Evolutionary conservation across 805 yeast genomes (phyloP).

Genomic region (Starmerella bombi): DNA sequence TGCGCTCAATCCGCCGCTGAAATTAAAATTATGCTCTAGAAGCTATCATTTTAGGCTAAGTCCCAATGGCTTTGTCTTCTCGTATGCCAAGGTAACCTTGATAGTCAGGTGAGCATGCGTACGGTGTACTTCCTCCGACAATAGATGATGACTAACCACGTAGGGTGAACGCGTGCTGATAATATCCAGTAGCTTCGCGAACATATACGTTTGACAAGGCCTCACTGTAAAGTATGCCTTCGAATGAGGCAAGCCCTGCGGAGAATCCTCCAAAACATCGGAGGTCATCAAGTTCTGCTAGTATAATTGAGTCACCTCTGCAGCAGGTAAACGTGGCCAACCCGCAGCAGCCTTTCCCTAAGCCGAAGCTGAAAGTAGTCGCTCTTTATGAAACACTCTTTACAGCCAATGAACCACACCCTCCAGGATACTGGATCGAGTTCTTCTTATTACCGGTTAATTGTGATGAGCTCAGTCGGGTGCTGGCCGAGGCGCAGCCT

Average conservation of each 20-base stretch:
- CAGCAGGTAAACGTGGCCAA: constrained; percentile 22
- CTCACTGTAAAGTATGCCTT: too few relatives aligned
- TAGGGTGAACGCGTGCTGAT: too few relatives aligned
- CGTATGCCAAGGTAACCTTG: too few relatives aligned
- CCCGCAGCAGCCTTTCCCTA: constrained; percentile 11
- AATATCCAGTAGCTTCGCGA: too few relatives aligned
- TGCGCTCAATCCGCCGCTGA: too few relatives aligned
- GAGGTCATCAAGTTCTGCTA: neutral
- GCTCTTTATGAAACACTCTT: constrained; percentile 27
- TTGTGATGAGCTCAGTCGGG: constrained; percentile 15
- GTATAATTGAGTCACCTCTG: constrained; percentile 18
- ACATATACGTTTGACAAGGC: too few relatives aligned
- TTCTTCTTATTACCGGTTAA: constrained; percentile 25
- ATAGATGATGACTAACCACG: too few relatives aligned
- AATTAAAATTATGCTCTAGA: too few relatives aligned
- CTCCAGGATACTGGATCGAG: constrained; percentile 28
- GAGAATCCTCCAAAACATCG: neutral
- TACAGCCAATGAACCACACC: constrained; percentile 9
- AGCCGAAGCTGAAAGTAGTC: constrained; percentile 27
- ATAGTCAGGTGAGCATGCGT: too few relatives aligned
- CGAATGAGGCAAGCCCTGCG: neutral
- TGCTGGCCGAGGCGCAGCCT: constrained; percentile 15
- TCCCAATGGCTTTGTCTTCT: too few relatives aligned
- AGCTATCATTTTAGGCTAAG: too few relatives aligned
- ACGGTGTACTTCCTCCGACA: too few relatives aligned